Percentiles rank a stretch among this genome's conserved stretches.
phyloP scores from a whole-genome alignment of 2,329 filamentous ascomycete species.

The Aureobasidium zeae region DNA sequence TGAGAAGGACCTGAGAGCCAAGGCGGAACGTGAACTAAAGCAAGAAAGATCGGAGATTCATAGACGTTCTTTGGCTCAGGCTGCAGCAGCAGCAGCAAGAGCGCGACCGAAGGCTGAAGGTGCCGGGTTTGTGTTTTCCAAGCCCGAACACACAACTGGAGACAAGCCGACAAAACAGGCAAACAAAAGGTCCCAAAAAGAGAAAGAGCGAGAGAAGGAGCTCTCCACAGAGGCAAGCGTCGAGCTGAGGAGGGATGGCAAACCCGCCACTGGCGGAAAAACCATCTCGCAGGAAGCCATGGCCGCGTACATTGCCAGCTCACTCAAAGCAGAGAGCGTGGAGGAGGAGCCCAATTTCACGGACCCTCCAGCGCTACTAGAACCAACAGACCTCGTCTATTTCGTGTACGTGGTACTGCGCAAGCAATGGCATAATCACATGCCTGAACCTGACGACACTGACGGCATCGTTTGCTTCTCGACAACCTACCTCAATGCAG shows the following conservation, averaged over 20 bases:
- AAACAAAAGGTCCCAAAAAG: background rate
- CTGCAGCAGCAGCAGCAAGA: background rate
- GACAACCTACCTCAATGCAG: constrained; percentile 4
- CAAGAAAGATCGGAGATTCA: background rate
- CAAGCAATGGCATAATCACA: constrained; percentile 5
- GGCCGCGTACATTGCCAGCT: too few species aligned
- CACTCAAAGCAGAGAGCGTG: too few species aligned
- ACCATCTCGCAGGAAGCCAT: background rate
- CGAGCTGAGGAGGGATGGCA: background rate
- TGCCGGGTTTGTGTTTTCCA: background rate
- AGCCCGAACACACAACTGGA: background rate
- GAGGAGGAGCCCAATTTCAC: too few species aligned
- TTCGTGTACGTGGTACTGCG: constrained; percentile 12
- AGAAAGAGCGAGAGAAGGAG: background rate
- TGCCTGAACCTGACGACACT: background rate
- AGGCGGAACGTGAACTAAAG: constrained; percentile 1
- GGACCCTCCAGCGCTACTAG: background rate
- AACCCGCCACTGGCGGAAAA: background rate
- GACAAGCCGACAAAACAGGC: background rate
- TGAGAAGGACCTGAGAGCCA: background rate
- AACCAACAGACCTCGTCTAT: background rate
- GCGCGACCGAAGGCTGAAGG: background rate
- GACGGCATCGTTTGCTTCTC: background rate
- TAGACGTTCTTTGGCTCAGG: background rate
- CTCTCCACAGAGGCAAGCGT: too few species aligned